These are phyloP conservation scores for Bondarzewia mesenterica DNA, from an alignment of 1,284 basidiomycete genomes.

Conservation along the genomic window DNA sequence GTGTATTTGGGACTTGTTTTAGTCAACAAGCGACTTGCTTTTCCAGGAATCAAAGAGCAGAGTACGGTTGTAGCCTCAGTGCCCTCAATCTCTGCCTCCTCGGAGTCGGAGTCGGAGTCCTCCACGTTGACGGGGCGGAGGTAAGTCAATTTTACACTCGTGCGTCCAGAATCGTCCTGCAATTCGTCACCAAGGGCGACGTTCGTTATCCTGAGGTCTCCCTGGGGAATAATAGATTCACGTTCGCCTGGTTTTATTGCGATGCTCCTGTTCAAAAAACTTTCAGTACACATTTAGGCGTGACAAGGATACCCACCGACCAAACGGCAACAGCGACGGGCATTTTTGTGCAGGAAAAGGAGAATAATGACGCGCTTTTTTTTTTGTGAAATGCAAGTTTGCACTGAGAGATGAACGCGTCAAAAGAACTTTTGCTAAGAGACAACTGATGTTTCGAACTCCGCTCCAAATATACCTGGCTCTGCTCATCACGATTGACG, in stretches of 20 bases:
- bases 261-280: no score
- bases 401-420: constrained; percentile 3
- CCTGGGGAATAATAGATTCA: constrained; percentile 52
- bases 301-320: constrained; percentile 26
- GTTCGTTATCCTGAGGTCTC: constrained; percentile 80
- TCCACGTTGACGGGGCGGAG: constrained; percentile 32
- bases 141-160: constrained; percentile 77
- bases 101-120: constrained; percentile 44
- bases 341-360: constrained; percentile 33
- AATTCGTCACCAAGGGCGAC: constrained; percentile 75
- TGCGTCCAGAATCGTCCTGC: constrained; percentile 54
- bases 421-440: constrained; percentile 1
- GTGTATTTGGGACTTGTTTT: background rate
- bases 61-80: constrained; percentile 44
- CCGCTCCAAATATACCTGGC: constrained; percentile 16
- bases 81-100: constrained; percentile 38
- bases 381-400: constrained; percentile 3
- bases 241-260: constrained; percentile 56
- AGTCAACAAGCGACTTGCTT: constrained; percentile 33
- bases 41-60: constrained; percentile 66
- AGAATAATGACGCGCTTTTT: background rate
- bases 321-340: constrained; percentile 53
- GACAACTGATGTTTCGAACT: constrained; percentile 8
- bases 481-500: constrained; percentile 14
- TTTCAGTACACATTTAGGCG: constrained; percentile 10